Evolutionary conservation across 2,329 filamentous ascomycete genomes (phyloP), one percentile per base, ranked within the genome.

Genomic region (Fusarium circinatum): DNA sequence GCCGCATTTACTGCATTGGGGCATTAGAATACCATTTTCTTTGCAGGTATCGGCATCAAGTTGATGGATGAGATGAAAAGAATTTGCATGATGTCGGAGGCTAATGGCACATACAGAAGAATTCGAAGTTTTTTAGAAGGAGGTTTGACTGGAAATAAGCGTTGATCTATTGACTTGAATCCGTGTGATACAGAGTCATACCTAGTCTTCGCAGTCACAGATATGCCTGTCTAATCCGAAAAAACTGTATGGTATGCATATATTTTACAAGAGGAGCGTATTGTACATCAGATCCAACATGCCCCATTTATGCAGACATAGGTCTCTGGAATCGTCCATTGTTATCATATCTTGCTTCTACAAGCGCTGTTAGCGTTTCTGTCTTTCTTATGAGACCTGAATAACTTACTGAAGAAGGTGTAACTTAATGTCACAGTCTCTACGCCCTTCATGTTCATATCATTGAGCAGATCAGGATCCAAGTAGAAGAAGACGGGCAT

Each of bases 401-500:
- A 15, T 54, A 60, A 88, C 94, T 86, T 86, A 97, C 95, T 99
- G 83, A 99, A 99, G 82, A 99, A 99, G 0, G 96, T 99, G 85
- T 99, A 99, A 76, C 92, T 97, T 79, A 99, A 83, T 39, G 96
- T 99, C 62, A 99, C 95, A 5, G 95, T 98, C 85, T 98, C 94
- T 71, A 99, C 94, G 0, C 93, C 93, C 83, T 89, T 94, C 96
- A 98, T 98, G 74, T 93, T 95, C 58, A 96, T 86, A 83, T 99
- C 96, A 76, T 93, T 95, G 67, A 96, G 88, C 85, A 99, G 92
- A 80, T 98, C 96, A 2, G 96, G 96, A 80, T 99, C 96, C 75
- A 99, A 93, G 83, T 98, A 99, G 85, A 99, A 99, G 84, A 99
- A 99, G 1, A 99, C 97, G 0, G 96, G 97, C 97, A 99, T 99